Evolutionary conservation across 805 yeast species (phyloP).

Genomic region (Pichia cabralensis): DNA sequence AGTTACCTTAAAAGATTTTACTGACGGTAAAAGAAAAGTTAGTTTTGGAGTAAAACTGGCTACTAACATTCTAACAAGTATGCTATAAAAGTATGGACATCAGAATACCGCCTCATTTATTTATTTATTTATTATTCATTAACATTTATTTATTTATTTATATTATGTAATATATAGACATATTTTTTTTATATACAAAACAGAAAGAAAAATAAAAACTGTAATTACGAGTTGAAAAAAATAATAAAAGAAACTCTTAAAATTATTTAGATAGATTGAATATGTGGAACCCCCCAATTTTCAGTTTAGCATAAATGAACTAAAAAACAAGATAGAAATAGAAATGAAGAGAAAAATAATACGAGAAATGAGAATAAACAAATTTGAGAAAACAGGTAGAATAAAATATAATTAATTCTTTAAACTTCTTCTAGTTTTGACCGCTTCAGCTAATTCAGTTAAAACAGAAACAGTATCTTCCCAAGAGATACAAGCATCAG

Average conservation of each 20-base stretch:
- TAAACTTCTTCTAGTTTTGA: conserved; percentile 56
- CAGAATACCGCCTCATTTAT: no score
- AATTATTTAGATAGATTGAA: no score
- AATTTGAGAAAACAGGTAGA: background rate
- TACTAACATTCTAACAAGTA: conserved; percentile 50
- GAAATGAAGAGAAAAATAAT: no score
- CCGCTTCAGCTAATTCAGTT: conserved; percentile 65
- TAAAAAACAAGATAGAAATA: no score
- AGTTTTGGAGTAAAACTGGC: conserved; percentile 57
- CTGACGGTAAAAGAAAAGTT: conserved; percentile 49
- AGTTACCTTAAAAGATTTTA: conserved; percentile 52
- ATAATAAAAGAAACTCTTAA: no score
- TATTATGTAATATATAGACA: background rate
- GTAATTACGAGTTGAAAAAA: no score
- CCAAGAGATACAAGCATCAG: conserved; percentile 97
- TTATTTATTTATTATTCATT: no score
- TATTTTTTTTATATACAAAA: background rate
- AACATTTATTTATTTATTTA: background rate
- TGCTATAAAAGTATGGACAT: conserved; percentile 28
- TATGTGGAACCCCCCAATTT: no score
- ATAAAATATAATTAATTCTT: background rate
- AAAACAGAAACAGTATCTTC: conserved; percentile 71
- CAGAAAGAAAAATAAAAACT: no score
- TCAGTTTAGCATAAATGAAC: no score
- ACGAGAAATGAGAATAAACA: background rate